Base-by-base conservation (phyloP, 345 rosid species). In the Gossypioides kirkii region DNA sequence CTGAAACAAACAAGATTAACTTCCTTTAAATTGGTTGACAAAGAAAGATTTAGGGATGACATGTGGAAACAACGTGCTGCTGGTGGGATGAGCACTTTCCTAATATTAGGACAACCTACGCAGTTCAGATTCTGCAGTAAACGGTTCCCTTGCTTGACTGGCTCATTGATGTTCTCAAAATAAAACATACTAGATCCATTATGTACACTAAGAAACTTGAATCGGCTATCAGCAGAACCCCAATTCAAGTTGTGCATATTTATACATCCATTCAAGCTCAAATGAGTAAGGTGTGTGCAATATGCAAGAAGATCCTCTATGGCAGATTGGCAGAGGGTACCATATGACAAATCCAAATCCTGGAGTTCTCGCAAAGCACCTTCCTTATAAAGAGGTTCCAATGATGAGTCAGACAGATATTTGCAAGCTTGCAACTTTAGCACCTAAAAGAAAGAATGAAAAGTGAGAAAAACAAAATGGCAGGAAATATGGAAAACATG, bases 371-470 rank as follows among this genome's bases (percentile, higher is more conserved):
- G 91, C 72, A 95, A 80, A 77, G 98, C 97, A 69, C 90, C 87
- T 75, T 83, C 82, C 83, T 87, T 93, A 85, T 91, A 95, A 65
- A 95, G 88, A 74, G 98, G 97, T 88, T 92, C 98, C 83, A 95
- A 73, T 70, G 99, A 88, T 13, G 90, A 81, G 82, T 95, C 89
- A 3, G 86, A 83, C 56, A 95, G 98, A 84, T 90, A 91, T 75
- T 95, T 95, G 92, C 99, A 95, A 4, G 99, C 99, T 84, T 92
- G 99, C 75, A 95, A 84, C 80, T 89, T 93, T 72, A 95, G 83
- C 28, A 95, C 96, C 98, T 95, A 54, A 61, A 73, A 72, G 69
- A 46, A 13, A 54, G 56, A 14, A 32, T 32, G 38, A 47, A 67
- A 46, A 25, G 55, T 67, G 22, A 47, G 42, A 13, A 25, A 66